Evolutionary conservation across 192 early-diverging fungal genomes (phyloP).

Genomic region (Phycomyces nitens): DNA sequence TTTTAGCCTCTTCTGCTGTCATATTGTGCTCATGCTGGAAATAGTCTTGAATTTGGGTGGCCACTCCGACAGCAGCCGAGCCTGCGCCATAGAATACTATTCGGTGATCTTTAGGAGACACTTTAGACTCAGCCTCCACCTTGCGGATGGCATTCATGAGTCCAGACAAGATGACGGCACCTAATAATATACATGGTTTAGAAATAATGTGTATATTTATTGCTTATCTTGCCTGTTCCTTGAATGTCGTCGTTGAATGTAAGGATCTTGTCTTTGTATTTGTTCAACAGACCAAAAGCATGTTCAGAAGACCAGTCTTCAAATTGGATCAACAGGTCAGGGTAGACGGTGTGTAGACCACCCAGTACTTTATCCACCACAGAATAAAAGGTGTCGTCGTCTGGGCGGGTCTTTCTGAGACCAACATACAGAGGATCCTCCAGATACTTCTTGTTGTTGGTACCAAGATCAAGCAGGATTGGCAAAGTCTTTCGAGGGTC

Average conservation of each 20-base stretch:
- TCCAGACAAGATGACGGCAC: constrained; percentile 89
- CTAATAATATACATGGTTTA: neutral
- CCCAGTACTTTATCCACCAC: constrained; percentile 82
- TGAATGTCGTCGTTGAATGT: constrained; percentile 97
- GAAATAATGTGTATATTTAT: neutral
- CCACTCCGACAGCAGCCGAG: constrained; percentile 92
- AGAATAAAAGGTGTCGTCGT: constrained; percentile 67
- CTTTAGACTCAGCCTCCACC: constrained; percentile 48
- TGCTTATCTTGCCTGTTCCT: constrained; percentile 59
- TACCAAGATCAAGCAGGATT: constrained; percentile 89
- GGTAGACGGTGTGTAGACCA: constrained; percentile 67
- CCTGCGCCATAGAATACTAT: constrained; percentile 95
- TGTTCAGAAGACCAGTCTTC: constrained; percentile 96
- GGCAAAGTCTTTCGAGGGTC: constrained; percentile 85
- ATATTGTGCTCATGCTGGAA: constrained; percentile 73
- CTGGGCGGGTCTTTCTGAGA: constrained; percentile 61
- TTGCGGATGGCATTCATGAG: constrained; percentile 83
- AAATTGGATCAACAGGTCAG: constrained; percentile 87
- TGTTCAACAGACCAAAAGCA: constrained; percentile 77
- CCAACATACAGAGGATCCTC: constrained; percentile 91
- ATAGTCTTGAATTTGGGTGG: constrained; percentile 83
- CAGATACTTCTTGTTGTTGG: constrained; percentile 77
- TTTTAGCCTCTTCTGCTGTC: constrained; percentile 66
- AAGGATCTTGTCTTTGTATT: constrained; percentile 71
- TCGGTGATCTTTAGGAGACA: constrained; percentile 72